A percentile compares a stretch with the other conserved stretches of the same genome.
phyloP scores from a whole-genome alignment of 2,329 filamentous ascomycete species.

The Colletotrichum abscissum region DNA sequence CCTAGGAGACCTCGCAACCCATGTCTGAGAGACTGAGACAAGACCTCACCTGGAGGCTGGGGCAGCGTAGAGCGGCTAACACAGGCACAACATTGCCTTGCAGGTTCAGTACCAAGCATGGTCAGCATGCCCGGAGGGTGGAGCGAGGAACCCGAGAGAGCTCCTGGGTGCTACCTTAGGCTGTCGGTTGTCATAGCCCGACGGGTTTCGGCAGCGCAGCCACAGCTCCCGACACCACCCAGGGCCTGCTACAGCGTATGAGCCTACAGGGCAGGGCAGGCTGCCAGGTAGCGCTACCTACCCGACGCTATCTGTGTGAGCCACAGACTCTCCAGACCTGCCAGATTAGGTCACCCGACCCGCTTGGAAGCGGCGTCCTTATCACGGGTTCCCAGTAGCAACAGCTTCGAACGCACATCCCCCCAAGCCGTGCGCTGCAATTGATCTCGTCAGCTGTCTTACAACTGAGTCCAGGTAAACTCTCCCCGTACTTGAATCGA shows the following conservation, averaged over 20 bases:
- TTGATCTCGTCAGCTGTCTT: slow-evolving; percentile 36
- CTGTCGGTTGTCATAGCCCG: slow-evolving; percentile 23
- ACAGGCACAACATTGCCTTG: not conserved
- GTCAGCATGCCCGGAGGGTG: not conserved
- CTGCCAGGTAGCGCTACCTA: not conserved
- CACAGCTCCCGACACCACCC: not conserved
- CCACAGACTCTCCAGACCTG: slow-evolving; percentile 34
- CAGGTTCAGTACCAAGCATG: not conserved
- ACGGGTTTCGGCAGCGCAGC: slow-evolving; percentile 27
- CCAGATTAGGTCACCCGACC: slow-evolving; percentile 37
- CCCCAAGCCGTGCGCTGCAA: slow-evolving; percentile 30
- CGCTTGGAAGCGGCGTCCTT: slow-evolving; percentile 30
- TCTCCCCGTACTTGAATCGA: slow-evolving; percentile 16
- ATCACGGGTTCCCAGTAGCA: slow-evolving; percentile 35
- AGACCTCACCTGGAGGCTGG: not conserved
- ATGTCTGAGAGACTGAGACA: not conserved
- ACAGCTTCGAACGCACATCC: slow-evolving; percentile 33
- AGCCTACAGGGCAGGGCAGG: not conserved
- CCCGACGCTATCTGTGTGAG: slow-evolving; percentile 28
- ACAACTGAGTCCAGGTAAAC: slow-evolving; percentile 29
- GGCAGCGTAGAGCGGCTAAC: not conserved
- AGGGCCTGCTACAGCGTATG: too few species aligned
- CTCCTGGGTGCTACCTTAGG: not conserved
- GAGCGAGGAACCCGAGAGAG: slow-evolving; percentile 13
- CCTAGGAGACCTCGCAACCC: not conserved